Percentiles rank a stretch among this genome's conserved stretches.
Conservation (phyloP, 805 yeast species). For the Zygoascus tannicola region DNA sequence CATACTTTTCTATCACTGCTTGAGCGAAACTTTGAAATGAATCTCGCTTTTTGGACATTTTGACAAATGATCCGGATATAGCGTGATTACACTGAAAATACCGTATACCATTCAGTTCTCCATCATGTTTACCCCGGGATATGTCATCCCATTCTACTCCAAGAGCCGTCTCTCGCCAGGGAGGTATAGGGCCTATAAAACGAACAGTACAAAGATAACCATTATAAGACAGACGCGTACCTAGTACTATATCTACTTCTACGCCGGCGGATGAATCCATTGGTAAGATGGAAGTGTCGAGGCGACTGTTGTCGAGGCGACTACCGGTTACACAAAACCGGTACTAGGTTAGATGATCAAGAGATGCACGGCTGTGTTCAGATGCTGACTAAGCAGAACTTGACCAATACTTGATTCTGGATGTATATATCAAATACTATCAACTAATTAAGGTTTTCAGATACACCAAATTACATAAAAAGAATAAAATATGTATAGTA, state of each 20-base stretch:
- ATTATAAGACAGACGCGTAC: constrained; percentile 27
- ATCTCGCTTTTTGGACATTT: constrained; percentile 33
- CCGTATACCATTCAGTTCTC: constrained; percentile 40
- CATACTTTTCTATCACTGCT: constrained; percentile 46
- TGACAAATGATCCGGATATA: constrained; percentile 57
- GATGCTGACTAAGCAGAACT: too few relatives aligned
- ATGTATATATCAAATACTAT: too few relatives aligned
- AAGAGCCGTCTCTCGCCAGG: constrained; percentile 54
- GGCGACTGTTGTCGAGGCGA: too few relatives aligned
- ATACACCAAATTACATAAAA: too few relatives aligned
- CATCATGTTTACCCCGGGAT: constrained; percentile 63
- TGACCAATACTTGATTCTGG: too few relatives aligned
- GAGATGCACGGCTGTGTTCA: too few relatives aligned
- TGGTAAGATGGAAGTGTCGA: too few relatives aligned
- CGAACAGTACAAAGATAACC: constrained; percentile 53
- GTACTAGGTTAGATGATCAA: too few relatives aligned
- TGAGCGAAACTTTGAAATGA: constrained; percentile 30
- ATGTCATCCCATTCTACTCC: constrained; percentile 87
- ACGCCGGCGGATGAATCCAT: neutral
- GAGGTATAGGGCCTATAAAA: constrained; percentile 50
- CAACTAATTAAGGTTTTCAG: too few relatives aligned
- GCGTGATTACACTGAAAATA: constrained; percentile 43
- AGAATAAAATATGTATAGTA: too few relatives aligned
- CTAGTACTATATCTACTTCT: neutral
- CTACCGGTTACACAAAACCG: too few relatives aligned